Evolutionary conservation across 768 basidiomycete genomes (phyloP).

Genomic region (Mycena chlorophos): DNA sequence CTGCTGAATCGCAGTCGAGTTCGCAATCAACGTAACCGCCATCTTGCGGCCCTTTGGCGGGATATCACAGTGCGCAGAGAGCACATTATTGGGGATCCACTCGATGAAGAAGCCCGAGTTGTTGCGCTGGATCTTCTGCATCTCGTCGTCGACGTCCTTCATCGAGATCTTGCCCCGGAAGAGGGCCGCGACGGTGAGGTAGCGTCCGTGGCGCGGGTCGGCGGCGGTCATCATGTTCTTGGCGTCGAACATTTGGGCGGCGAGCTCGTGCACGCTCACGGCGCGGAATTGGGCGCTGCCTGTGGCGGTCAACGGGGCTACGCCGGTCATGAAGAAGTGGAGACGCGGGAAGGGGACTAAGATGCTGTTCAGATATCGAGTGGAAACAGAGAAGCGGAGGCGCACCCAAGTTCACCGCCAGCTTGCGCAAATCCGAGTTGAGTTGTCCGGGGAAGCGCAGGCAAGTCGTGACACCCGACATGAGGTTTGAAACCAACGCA

Average conservation of each 20-base stretch:
- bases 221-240: slow-evolving; percentile 99
- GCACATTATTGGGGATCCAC: slow-evolving; percentile 99
- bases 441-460: slow-evolving; percentile 99
- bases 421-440: slow-evolving; percentile 96
- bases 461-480: slow-evolving; percentile 98
- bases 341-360: slow-evolving; percentile 97
- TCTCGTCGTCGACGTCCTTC: slow-evolving; percentile 99
- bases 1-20: slow-evolving; percentile 96
- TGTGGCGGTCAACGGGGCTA: slow-evolving; percentile 90
- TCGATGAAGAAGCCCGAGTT: slow-evolving; percentile 98
- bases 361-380: slow-evolving; percentile 3
- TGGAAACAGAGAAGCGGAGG: slow-evolving; percentile 16
- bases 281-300: slow-evolving; percentile 95
- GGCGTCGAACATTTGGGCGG: slow-evolving; percentile 98
- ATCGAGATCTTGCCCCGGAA: slow-evolving; percentile 99
- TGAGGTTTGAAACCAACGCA: slow-evolving; percentile 96
- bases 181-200: slow-evolving; percentile 92
- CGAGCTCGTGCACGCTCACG: slow-evolving; percentile 95
- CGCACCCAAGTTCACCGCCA: slow-evolving; percentile 98
- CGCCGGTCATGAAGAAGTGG: slow-evolving; percentile 99
- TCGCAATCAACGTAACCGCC: slow-evolving; percentile 96
- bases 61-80: slow-evolving; percentile 97
- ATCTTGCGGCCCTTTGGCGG: slow-evolving; percentile 93
- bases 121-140: slow-evolving; percentile 96
- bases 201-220: slow-evolving; percentile 94